phyloP scores from a whole-genome alignment of 1,284 basidiomycete species.

The Singerocomus inundabilis region DNA sequence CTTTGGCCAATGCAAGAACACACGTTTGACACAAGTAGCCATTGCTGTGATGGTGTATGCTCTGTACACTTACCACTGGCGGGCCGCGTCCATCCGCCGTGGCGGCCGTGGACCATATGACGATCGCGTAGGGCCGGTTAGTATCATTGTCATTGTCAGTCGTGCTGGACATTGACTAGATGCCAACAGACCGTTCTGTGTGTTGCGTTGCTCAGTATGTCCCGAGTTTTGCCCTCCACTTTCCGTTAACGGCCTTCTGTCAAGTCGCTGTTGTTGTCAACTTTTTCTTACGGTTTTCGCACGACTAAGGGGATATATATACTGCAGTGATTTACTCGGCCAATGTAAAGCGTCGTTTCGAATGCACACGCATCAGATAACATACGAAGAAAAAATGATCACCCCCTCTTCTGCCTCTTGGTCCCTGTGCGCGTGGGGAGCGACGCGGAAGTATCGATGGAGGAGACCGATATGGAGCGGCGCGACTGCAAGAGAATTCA shows the following conservation, averaged over 20 bases:
- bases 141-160: conserved; percentile 31
- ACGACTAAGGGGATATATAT: conserved; percentile 8
- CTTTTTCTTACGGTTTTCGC: conserved; percentile 81
- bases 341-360: conserved; percentile 4
- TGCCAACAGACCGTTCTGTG: conserved; percentile 77
- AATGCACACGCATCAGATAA: conserved; percentile 6
- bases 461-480: conserved; percentile 63
- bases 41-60: conserved; percentile 98
- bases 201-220: conserved; percentile 76
- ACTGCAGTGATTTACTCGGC: conserved; percentile 12
- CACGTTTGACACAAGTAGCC: conserved; percentile 48
- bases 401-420: conserved; percentile 59
- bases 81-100: conserved; percentile 88
- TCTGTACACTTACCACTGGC: conserved; percentile 93
- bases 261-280: conserved; percentile 87
- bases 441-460: conserved; percentile 61
- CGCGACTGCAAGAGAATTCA: conserved; percentile 41
- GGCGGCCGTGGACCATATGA: conserved; percentile 96
- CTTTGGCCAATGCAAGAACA: not conserved
- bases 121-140: conserved; percentile 84
- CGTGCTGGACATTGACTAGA: conserved; percentile 9
- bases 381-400: conserved; percentile 13
- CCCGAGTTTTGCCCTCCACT: not conserved
- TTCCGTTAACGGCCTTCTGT: conserved; percentile 2
- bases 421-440: conserved; percentile 46